phyloP scores from a whole-genome alignment of 441 rosid genomes.

The Jatropha podagrica region DNA sequence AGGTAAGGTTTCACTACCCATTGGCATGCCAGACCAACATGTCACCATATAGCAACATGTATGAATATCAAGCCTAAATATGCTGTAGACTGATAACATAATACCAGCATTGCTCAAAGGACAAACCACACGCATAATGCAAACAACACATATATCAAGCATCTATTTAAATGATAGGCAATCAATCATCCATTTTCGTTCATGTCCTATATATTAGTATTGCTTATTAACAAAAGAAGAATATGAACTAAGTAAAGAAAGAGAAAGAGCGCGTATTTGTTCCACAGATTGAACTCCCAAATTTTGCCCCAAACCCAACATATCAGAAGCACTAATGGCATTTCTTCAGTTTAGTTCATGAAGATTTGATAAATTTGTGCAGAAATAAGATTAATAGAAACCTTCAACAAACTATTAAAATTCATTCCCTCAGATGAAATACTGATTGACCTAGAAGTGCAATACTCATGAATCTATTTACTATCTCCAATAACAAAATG shows the following conservation, averaged over 20 bases:
- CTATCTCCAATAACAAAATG: neutral
- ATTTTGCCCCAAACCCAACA: too few species aligned
- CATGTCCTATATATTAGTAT: too few species aligned
- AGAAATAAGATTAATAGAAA: too few species aligned
- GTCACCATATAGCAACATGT: too few species aligned
- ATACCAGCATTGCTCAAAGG: neutral
- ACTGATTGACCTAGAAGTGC: neutral
- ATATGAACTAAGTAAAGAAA: too few species aligned
- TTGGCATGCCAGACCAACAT: neutral
- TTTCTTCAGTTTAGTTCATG: neutral
- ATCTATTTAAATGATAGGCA: neutral
- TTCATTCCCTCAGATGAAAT: neutral
- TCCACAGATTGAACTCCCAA: too few species aligned
- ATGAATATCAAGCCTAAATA: too few species aligned
- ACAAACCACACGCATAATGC: neutral
- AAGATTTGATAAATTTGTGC: neutral
- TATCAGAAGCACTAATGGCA: too few species aligned
- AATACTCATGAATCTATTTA: too few species aligned
- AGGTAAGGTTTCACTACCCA: neutral
- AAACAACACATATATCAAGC: neutral
- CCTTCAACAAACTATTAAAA: neutral
- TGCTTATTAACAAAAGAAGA: too few species aligned
- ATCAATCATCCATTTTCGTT: neutral
- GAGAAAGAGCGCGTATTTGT: too few species aligned
- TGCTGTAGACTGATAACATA: too few species aligned